Conservation (phyloP, 805 yeast species). For the Kazachstania psychrophila region DNA sequence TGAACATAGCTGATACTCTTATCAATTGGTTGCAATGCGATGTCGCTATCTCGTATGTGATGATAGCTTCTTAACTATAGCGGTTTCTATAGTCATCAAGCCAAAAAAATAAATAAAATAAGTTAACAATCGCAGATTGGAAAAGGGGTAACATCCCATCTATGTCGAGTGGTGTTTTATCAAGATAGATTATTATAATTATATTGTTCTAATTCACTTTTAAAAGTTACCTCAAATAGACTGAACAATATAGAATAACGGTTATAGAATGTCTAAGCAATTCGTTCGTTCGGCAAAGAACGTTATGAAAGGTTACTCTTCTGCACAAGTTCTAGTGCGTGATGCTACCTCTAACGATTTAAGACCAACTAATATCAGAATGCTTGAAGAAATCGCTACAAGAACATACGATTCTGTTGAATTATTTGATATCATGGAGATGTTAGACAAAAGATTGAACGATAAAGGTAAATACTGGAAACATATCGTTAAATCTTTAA, state of each 20-base stretch:
- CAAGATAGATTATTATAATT: too few species aligned
- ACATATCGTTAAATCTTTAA: constrained; percentile 84
- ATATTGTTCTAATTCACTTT: too few species aligned
- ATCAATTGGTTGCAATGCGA: too few species aligned
- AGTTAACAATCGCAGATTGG: too few species aligned
- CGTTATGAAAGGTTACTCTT: constrained; percentile 66
- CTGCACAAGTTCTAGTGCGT: constrained; percentile 79
- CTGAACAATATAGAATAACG: neutral
- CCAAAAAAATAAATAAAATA: too few species aligned
- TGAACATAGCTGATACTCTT: too few species aligned
- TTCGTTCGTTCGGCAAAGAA: constrained; percentile 80
- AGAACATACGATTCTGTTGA: constrained; percentile 65
- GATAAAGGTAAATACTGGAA: constrained; percentile 98
- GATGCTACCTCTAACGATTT: constrained; percentile 88
- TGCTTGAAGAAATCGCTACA: constrained; percentile 76
- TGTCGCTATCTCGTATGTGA: too few species aligned
- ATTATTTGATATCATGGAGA: constrained; percentile 84
- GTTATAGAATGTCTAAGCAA: constrained; percentile 55
- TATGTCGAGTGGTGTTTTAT: too few species aligned
- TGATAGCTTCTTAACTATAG: too few species aligned
- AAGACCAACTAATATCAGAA: constrained; percentile 69
- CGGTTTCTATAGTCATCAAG: too few species aligned
- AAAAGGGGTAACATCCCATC: too few species aligned
- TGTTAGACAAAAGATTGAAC: constrained; percentile 82
- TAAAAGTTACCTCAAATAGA: too few species aligned